Base-by-base conservation (phyloP, 2,329 filamentous ascomycete species). In the Hypoxylon sp. region DNA sequence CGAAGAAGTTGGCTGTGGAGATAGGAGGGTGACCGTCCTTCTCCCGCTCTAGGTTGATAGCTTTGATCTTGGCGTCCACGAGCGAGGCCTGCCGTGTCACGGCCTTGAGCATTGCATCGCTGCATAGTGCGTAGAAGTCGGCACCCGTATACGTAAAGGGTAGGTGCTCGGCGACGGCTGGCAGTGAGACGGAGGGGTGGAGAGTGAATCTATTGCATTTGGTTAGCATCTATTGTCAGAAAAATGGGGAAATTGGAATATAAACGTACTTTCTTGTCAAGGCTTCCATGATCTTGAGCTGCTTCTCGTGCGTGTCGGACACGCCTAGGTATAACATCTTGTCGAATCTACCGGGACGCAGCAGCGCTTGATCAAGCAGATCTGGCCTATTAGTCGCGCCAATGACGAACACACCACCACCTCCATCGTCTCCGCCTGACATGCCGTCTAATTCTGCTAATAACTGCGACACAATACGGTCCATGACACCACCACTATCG, bases 301-400 rank as follows among this genome's bases (percentile, higher is more conserved):
- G 96, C 83, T 98, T 98, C 17, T 97, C 93, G 76, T 98, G 95
- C 3, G 94, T 98, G 80, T 99, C 96, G 6, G 94, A 97, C 8
- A 99, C 94, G 37, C 96, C 96, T 11, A 99, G 85, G 77, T 98
- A 99, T 31, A 99, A 87, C 94, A 98, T 97, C 84, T 98, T 98
- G 79, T 99, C 96, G 79, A 99, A 98, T 66, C 95, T 87, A 2
- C 95, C 95, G 1, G 95, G 96, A 59, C 95, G 89, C 48, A 98
- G 84, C 64, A 99, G 83, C 3, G 95, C 96, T 71, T 93, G 93
- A 78, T 99, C 95, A 22, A 99, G 86, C 59, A 98, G 83, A 83
- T 99, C 96, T 0, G 96, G 96, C 70, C 95, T 85, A 82, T 99
- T 99, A 4, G 95, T 99, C 3, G 95, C 95, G 64, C 96, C 95